Base-by-base conservation (phyloP, 2,329 filamentous ascomycete genomes). In the Fusarium sp. region DNA sequence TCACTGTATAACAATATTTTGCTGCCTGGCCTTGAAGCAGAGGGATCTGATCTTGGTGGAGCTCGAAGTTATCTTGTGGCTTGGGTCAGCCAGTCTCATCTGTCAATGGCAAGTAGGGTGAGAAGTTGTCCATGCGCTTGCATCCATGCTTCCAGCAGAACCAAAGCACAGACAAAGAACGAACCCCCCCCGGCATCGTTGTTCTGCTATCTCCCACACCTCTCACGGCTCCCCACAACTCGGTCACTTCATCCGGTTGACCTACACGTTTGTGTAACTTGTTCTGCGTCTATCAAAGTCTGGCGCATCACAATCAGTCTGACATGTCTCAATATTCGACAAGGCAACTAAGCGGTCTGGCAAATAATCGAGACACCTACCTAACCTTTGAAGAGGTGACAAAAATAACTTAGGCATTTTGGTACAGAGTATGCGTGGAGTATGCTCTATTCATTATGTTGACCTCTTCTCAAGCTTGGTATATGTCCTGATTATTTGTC, bases 11-110 rank as follows among this genome's bases (percentile, higher is more conserved):
- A 28, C 20, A 20, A 14, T 39, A 55, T 66, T 66, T 48, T 58
- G 69, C 63, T 72, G 69, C 69, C 69, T 72, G 20, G 58, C 39
- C 31, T 33, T 26, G 44, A 50, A 46, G 48, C 34, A 42, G 45
- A 40, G 39, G 46, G 55, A 50, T 44, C 48, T 63, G 46, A 34
- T 40, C 22, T 65, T 31, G 28, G 28, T 31, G 28, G 43, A 26
- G 39, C 26, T 40, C 51, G 34, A 31, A 31, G 49, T 54, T 42
- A 20, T 56, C n/a, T 38, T 44, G 38, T 43, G 38, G 31, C 39
- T 34, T 31, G 24, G 40, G 39, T 52, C 26, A 51, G 44, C 45
- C 44, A 48, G 28, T 66, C 43, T 36, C 42, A 22, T 49, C 15
- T 11, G 52, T 51, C 26, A 68, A 62, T 67, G 39, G 38, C 33